Base-by-base conservation (phyloP, 2,329 filamentous ascomycete genomes). In the Diplodia intermedia region DNA sequence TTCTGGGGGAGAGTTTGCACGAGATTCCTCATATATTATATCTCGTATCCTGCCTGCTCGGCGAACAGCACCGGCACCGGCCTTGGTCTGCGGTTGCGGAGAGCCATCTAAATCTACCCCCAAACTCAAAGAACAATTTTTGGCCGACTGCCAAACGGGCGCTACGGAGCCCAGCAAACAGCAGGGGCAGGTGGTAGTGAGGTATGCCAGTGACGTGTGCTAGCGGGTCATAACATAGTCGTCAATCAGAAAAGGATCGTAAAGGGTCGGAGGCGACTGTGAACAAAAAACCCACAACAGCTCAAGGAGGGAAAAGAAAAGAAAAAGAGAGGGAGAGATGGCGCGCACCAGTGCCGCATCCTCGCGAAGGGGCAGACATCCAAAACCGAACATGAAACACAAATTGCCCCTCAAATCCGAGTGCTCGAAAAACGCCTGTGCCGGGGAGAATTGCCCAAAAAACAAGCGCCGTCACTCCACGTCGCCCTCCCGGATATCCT, bases 211-310 rank as follows among this genome's bases (percentile, higher is more conserved):
- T 62, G 43, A 11, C 29, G n/a, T 63, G 60, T 62, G 57, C n/a
- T 38, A n/a, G 43, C 47, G 47, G 50, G 50, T 63, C 60, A 38
- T 63, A 63, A 63, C n/a, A 38, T 12, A 52, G 40, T 63, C 60
- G 60, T 63, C 47, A 50, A 63, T 63, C 60, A 38, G 20, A 52
- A 12, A 63, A 52, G 60, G 60, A 63, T 63, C 60, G 60, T 63
- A 63, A 63, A 63, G 60, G 60, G 60, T 63, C 60, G 60, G 60
- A 36, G 50, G 31, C 60, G 60, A 63, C 60, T n/a, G 60, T 38
- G 60, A 23, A 63, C 31, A 40, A 63, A 63, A 40, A 38, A 26
- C 47, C 60, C 43, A 23, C 60, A 63, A 61, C 40, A 20, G 26
- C 36, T 38, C 9, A 38, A 38, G 36, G 36, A 12, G 31, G 31